These are phyloP conservation scores for Colletotrichum caudatum DNA, from an alignment of 2,329 filamentous ascomycete species.

Conservation along the genomic window DNA sequence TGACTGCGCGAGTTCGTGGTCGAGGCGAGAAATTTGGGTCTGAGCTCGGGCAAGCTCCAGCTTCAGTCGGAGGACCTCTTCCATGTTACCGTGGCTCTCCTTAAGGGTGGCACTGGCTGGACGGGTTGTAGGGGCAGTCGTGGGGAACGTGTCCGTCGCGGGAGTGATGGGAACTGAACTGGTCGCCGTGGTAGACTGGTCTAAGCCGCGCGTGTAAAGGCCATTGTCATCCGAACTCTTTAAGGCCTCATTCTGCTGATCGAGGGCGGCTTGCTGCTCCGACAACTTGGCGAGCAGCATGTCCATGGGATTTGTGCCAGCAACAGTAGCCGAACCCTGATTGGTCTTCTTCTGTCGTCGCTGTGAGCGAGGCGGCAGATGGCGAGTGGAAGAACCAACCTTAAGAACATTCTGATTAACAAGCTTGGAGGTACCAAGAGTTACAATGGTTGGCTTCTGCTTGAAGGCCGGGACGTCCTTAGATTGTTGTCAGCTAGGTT, in stretches of 20 bases:
- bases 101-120: conserved; percentile 64
- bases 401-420: conserved; percentile 67
- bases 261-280: conserved; percentile 74
- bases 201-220: conserved; percentile 53
- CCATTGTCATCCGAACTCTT: conserved; percentile 56
- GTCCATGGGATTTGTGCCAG: conserved; percentile 71
- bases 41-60: conserved; percentile 78
- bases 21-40: conserved; percentile 76
- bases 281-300: conserved; percentile 78
- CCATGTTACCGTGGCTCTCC: conserved; percentile 56
- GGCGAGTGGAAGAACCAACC: conserved; percentile 52
- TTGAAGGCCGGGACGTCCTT: conserved; percentile 9
- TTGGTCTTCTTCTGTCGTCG: conserved; percentile 62
- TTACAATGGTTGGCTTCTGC: conserved; percentile 58
- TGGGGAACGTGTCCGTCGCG: conserved; percentile 65
- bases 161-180: conserved; percentile 74
- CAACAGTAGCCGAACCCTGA: conserved; percentile 54
- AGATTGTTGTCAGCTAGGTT: neutral
- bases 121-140: conserved; percentile 62
- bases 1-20: conserved; percentile 76
- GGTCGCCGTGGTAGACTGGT: conserved; percentile 63
- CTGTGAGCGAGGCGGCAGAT: conserved; percentile 43
- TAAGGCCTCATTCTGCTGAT: conserved; percentile 68
- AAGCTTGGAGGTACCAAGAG: conserved; percentile 66
- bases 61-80: conserved; percentile 77